These are phyloP conservation scores for Ceratocystis harringtonii DNA, from an alignment of 2,329 filamentous ascomycete genomes.

Conservation along the genomic window DNA sequence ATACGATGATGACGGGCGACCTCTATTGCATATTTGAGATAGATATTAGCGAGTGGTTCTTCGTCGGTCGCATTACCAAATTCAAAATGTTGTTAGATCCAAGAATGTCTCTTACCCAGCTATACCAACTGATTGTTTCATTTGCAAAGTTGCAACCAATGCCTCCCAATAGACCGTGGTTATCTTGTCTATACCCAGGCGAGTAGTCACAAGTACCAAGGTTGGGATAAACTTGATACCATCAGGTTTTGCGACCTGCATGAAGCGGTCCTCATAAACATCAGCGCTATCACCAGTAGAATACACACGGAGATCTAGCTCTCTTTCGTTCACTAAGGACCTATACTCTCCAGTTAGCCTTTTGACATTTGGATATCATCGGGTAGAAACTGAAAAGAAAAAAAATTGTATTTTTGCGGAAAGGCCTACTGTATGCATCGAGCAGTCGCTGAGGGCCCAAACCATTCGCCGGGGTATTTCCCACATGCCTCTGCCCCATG, in stretches of 20 bases:
- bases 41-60: slow-evolving; percentile 4
- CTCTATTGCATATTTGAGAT: slow-evolving; percentile 35
- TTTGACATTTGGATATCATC: too few relatives aligned
- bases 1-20: slow-evolving; percentile 74
- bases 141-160: slow-evolving; percentile 68
- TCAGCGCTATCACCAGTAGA: slow-evolving; percentile 80
- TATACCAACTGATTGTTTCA: slow-evolving; percentile 88
- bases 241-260: slow-evolving; percentile 56
- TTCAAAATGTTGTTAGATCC: too few relatives aligned
- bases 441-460: slow-evolving; percentile 91
- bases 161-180: slow-evolving; percentile 92
- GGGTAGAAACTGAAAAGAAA: too few relatives aligned
- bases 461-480: slow-evolving; percentile 95
- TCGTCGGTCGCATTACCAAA: background rate
- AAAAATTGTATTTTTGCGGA: too few relatives aligned
- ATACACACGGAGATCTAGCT: slow-evolving; percentile 61
- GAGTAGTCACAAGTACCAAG: slow-evolving; percentile 72
- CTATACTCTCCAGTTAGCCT: slow-evolving; percentile 30
- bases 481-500: slow-evolving; percentile 78
- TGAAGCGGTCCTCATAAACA: slow-evolving; percentile 81
- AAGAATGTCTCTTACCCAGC: slow-evolving; percentile 51
- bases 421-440: slow-evolving; percentile 72
- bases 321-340: slow-evolving; percentile 54
- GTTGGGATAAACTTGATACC: slow-evolving; percentile 62
- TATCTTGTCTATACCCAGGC: slow-evolving; percentile 84